Percentiles rank a stretch among this genome's conserved stretches.
Evolutionary conservation across 768 basidiomycete species (phyloP).

Genomic region (Suillus paluster): DNA sequence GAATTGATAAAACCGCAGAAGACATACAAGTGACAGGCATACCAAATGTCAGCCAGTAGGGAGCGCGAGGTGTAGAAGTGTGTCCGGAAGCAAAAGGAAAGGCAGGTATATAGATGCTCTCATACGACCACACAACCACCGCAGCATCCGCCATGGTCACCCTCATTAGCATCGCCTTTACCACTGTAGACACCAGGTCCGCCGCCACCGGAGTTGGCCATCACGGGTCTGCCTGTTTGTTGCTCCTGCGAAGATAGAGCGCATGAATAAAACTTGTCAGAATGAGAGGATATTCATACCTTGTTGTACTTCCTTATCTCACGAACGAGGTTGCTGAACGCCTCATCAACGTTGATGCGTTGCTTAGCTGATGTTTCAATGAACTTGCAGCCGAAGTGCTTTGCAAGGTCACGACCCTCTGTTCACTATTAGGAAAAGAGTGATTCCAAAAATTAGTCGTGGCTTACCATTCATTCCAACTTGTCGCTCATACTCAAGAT

Average conservation of each 20-base stretch:
- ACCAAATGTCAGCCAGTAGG: conserved; percentile 11
- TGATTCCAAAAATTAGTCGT: not conserved
- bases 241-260: conserved; percentile 56
- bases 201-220: conserved; percentile 47
- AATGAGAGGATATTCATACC: conserved; percentile 44
- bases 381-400: conserved; percentile 92
- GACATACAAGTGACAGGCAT: conserved; percentile 14
- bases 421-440: conserved; percentile 12
- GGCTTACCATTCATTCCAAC: conserved; percentile 89
- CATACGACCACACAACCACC: conserved; percentile 65
- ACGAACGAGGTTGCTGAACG: conserved; percentile 90
- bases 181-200: conserved; percentile 53
- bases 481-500: conserved; percentile 94
- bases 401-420: conserved; percentile 98
- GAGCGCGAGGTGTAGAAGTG: conserved; percentile 11
- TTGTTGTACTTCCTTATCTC: conserved; percentile 95
- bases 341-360: conserved; percentile 95
- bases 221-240: conserved; percentile 73
- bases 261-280: conserved; percentile 1
- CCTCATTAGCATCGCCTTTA: conserved; percentile 50
- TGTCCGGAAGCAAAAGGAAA: conserved; percentile 10
- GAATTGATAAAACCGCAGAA: conserved; percentile 7
- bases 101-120: conserved; percentile 15
- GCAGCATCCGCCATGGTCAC: conserved; percentile 67
- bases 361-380: conserved; percentile 97